These are phyloP conservation scores for Rhizopogon rudus DNA, from an alignment of 768 basidiomycete species.

Conservation along the genomic window DNA sequence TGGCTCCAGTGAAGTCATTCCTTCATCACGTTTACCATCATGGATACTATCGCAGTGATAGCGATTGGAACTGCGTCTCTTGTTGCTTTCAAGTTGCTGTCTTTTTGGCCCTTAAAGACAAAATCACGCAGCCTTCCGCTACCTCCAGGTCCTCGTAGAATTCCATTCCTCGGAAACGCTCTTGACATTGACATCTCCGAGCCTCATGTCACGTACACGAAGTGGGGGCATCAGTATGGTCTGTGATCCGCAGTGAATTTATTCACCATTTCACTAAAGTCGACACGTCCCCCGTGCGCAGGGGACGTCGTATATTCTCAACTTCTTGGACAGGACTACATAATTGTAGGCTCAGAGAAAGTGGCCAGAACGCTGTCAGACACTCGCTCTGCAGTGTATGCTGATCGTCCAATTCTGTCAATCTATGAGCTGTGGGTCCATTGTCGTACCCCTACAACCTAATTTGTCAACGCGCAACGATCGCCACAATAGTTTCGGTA, in stretches of 20 bases:
- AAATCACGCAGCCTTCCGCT: conserved; percentile 8
- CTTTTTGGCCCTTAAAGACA: not conserved
- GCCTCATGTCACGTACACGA: conserved; percentile 32
- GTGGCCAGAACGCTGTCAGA: conserved; percentile 3
- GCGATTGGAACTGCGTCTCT: not conserved
- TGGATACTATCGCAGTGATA: not conserved
- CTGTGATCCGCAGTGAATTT: not conserved
- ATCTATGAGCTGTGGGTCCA: not conserved
- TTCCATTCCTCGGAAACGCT: conserved; percentile 34
- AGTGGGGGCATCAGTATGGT: conserved; percentile 36
- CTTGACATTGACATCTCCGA: conserved; percentile 34
- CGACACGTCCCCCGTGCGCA: not conserved
- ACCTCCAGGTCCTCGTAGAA: conserved; percentile 32
- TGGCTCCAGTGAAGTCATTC: not conserved
- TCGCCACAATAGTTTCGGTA: conserved; percentile 1
- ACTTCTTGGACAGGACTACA: not conserved
- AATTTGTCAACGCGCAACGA: not conserved
- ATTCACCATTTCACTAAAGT: not conserved
- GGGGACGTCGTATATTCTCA: not conserved
- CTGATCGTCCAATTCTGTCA: not conserved
- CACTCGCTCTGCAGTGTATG: not conserved
- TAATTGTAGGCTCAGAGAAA: conserved; percentile 5
- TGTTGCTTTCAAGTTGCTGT: not conserved
- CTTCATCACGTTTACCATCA: not conserved
- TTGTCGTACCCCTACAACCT: not conserved